Conservation (phyloP, 2,329 filamentous ascomycete genomes). For the Pezicula carpinea region DNA sequence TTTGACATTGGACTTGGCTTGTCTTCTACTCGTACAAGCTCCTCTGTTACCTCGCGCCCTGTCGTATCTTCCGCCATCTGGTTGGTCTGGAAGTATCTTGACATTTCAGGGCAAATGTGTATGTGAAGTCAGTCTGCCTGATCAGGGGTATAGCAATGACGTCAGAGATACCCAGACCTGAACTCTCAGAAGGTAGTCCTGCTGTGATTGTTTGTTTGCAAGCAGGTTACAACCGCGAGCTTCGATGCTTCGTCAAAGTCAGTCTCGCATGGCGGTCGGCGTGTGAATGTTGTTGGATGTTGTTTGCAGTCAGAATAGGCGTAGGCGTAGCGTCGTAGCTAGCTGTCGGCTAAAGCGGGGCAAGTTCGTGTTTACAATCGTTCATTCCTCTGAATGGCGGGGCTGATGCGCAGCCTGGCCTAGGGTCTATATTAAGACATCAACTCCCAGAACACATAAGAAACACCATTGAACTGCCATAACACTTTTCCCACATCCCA, state of each 20-base stretch:
- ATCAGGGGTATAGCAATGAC: not conserved
- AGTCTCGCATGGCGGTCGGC: too few relatives aligned
- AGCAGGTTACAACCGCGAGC: too few relatives aligned
- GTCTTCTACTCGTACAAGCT: conserved; percentile 4
- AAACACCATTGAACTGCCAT: conserved; percentile 3
- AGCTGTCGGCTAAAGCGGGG: not conserved
- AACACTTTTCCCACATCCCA: not conserved
- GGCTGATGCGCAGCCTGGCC: conserved; percentile 12
- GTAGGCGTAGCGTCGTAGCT: not conserved
- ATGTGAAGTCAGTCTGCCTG: not conserved
- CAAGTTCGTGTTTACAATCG: conserved; percentile 7
- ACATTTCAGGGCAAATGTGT: not conserved
- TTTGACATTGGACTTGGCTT: not conserved
- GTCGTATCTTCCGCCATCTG: not conserved
- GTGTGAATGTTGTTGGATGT: not conserved
- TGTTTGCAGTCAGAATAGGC: not conserved
- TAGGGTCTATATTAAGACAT: conserved; percentile 10
- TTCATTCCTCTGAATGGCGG: conserved; percentile 13
- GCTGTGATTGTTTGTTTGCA: too few relatives aligned
- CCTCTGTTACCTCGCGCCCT: not conserved
- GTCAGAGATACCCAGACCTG: not conserved
- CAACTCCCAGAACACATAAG: conserved; percentile 1
- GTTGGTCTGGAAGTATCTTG: not conserved
- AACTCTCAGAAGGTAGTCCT: too few relatives aligned
- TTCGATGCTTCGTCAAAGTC: too few relatives aligned